Evolutionary conservation across 345 rosid species (phyloP), one percentile per base, ranked within the genome.

Genomic region (Acer campestre): DNA sequence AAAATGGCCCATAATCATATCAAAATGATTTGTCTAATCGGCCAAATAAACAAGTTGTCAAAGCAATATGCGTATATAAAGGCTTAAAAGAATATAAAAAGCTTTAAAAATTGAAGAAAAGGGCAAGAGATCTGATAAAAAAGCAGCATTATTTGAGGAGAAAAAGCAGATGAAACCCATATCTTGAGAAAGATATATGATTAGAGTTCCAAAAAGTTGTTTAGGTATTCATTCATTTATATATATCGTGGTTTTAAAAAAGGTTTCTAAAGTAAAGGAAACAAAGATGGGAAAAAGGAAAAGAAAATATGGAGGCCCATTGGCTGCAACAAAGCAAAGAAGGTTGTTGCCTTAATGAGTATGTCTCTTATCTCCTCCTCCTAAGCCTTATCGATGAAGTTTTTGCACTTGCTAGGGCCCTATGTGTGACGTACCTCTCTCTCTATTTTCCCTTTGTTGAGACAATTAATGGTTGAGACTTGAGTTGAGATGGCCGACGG

Each of bases 211-310:
- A 46, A 73, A 77, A 82, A 82, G 81, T 70, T 73, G 29, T 59
- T 76, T 73, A 78, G 75, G 73, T 27, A 78, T 77, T 76, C 69
- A 56, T 66, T 61, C 18, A 78, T 77, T 29, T 29, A 73, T 66
- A 56, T 66, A 46, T 40, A 58, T 51, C 77, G 79, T 74, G 81
- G 78, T 68, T 64, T 23, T 44, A 12, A 81, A 85, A 51, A 81
- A 83, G 83, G 81, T 83, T 83, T 81, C 81, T 53, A 77, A 80
- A 81, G 78, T 53, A 56, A 81, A 42, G 69, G 49, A 71, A 75
- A 55, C 76, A 16, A 65, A 68, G 69, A 77, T 42, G 38, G 23
- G 61, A 72, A 76, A 66, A 62, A 67, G 71, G 67, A n/a, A 75
- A 53, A 58, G 6, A 77, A 77, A 48, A 62, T 31, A 66, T 61